These are phyloP conservation scores for Coemansia sp. DNA, from an alignment of 371 early-diverging fungal genomes.

Conservation along the genomic window DNA sequence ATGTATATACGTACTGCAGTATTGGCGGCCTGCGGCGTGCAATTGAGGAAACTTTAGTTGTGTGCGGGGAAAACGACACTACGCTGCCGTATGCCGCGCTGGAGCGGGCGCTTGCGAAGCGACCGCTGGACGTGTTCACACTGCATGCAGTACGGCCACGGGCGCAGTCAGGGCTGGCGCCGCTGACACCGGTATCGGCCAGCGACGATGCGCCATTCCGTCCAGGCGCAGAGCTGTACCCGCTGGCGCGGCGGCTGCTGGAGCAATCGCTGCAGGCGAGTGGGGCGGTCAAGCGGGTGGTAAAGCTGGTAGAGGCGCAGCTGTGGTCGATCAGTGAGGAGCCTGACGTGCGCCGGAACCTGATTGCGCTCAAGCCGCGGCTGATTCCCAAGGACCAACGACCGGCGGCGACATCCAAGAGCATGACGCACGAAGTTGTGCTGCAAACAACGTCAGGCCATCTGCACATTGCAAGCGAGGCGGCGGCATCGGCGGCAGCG, in stretches of 20 bases:
- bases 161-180: slow-evolving; percentile 6
- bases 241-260: slow-evolving; percentile 19
- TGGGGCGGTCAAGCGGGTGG: neutral
- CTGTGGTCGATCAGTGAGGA: slow-evolving; percentile 40
- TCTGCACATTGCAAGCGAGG: slow-evolving; percentile 25
- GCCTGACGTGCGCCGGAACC: slow-evolving; percentile 35
- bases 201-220: slow-evolving; percentile 26
- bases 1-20: slow-evolving; percentile 38
- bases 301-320: slow-evolving; percentile 7
- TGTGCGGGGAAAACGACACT: slow-evolving; percentile 18
- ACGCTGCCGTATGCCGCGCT: slow-evolving; percentile 18
- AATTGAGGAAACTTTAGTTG: neutral
- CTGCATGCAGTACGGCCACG: slow-evolving; percentile 36
- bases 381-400: slow-evolving; percentile 44
- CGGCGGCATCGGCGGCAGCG: slow-evolving; percentile 26
- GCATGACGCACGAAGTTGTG: slow-evolving; percentile 23
- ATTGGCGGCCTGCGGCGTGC: slow-evolving; percentile 1
- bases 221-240: slow-evolving; percentile 33
- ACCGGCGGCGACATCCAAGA: slow-evolving; percentile 13
- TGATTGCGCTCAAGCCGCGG: slow-evolving; percentile 43
- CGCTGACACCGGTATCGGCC: slow-evolving; percentile 6
- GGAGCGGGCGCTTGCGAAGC: slow-evolving; percentile 16
- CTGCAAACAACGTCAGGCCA: slow-evolving; percentile 31
- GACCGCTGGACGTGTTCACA: slow-evolving; percentile 42
- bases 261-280: slow-evolving; percentile 9